These are phyloP conservation scores for Stylosanthes scabra DNA, from an alignment of 331 rosid species.

Conservation along the genomic window DNA sequence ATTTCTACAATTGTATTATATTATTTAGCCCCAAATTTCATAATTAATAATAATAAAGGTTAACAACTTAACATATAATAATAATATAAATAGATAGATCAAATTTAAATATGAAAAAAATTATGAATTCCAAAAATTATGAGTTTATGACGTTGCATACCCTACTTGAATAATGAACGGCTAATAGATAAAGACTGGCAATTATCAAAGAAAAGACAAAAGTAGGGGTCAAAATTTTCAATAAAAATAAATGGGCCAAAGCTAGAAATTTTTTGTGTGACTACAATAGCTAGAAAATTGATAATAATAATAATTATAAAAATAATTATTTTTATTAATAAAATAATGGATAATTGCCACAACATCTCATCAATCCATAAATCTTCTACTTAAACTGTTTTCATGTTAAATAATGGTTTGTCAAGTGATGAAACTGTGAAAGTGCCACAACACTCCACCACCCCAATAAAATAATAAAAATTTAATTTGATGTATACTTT, in stretches of 20 bases:
- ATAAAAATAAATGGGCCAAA: not conserved
- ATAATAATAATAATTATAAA: no score
- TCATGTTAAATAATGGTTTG: no score
- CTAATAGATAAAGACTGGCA: slow-evolving; percentile 16
- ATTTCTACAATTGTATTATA: no score
- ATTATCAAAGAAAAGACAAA: slow-evolving; percentile 32
- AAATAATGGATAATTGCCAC: no score
- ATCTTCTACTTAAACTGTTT: not conserved
- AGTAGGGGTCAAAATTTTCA: slow-evolving; percentile 25
- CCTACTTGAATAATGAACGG: slow-evolving; percentile 28
- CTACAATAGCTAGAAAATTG: slow-evolving; percentile 32
- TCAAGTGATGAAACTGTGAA: not conserved
- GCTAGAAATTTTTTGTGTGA: not conserved
- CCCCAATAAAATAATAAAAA: not conserved
- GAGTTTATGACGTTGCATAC: not conserved
- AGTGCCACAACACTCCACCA: not conserved
- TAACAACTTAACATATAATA: no score
- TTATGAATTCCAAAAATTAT: not conserved
- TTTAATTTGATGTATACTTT: no score
- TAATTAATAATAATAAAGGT: no score
- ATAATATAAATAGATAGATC: no score
- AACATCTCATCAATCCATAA: no score
- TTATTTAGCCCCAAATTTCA: no score
- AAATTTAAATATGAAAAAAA: not conserved
- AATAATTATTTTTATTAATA: no score